These are phyloP conservation scores for Lactarius quietus DNA, from an alignment of 768 basidiomycete genomes.

Conservation along the genomic window DNA sequence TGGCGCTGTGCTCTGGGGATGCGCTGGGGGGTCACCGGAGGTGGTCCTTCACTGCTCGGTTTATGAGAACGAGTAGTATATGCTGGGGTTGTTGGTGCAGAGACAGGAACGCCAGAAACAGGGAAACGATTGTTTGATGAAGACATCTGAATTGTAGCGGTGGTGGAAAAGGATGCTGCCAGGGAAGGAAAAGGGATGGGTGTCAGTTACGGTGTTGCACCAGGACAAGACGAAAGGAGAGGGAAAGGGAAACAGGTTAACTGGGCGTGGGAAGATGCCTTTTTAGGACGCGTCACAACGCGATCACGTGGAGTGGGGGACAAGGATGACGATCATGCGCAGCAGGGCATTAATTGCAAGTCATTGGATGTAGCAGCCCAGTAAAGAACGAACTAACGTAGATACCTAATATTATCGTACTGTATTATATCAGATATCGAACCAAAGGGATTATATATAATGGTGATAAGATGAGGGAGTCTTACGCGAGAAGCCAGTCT, in stretches of 20 bases:
- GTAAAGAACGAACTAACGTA: conserved; percentile 8
- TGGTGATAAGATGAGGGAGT: conserved; percentile 4
- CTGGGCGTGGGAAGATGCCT: conserved; percentile 26
- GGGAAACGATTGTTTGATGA: conserved; percentile 23
- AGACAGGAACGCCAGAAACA: conserved; percentile 34
- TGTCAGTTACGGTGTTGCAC: conserved; percentile 24
- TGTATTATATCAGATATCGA: conserved; percentile 1
- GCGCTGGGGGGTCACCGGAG: conserved; percentile 66
- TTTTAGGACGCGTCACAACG: conserved; percentile 29
- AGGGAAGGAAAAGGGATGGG: conserved; percentile 16
- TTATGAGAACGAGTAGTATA: conserved; percentile 37
- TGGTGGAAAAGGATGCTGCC: conserved; percentile 18
- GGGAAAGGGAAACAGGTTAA: conserved; percentile 15
- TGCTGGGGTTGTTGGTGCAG: conserved; percentile 45
- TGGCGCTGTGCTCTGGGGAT: conserved; percentile 41
- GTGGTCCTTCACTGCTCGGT: conserved; percentile 30
- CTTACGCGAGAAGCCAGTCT: not conserved
- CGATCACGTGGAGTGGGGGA: conserved; percentile 24
- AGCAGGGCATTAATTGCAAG: not conserved
- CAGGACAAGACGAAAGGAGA: conserved; percentile 15
- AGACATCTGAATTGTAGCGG: conserved; percentile 22
- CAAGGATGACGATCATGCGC: not conserved
- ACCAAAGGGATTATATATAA: conserved; percentile 1
- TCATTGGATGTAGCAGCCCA: not conserved
- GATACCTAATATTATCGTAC: conserved; percentile 4